Evolutionary conservation across 345 rosid species (phyloP).

Genomic region (Salix caprea): DNA sequence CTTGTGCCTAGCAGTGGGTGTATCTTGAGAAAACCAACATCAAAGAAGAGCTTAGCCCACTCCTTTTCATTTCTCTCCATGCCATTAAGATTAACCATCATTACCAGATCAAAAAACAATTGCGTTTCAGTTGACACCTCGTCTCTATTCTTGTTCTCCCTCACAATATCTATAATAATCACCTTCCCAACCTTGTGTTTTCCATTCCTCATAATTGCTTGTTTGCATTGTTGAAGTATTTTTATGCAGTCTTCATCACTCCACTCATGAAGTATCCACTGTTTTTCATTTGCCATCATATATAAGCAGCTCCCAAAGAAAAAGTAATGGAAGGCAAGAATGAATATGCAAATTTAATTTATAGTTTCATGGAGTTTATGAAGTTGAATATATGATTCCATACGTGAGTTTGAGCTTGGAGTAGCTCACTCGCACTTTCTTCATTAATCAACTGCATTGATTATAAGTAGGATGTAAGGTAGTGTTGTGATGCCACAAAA

Average conservation of each 20-base stretch:
- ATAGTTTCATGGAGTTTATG: too few species aligned
- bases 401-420: too few species aligned
- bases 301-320: too few species aligned
- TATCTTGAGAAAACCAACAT: constrained; percentile 29
- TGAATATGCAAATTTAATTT: too few species aligned
- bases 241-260: constrained; percentile 14
- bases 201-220: background rate
- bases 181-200: background rate
- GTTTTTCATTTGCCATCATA: background rate
- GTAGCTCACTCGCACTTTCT: too few species aligned
- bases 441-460: too few species aligned
- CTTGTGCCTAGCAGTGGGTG: constrained; percentile 11
- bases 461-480: too few species aligned
- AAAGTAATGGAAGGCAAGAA: too few species aligned
- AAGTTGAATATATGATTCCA: too few species aligned
- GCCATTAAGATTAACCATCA: constrained; percentile 8
- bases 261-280: constrained; percentile 13
- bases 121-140: constrained; percentile 1
- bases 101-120: constrained; percentile 16
- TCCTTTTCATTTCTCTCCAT: constrained; percentile 25
- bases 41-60: constrained; percentile 26
- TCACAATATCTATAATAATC: constrained; percentile 12
- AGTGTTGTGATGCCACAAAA: too few species aligned
- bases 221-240: constrained; percentile 12
- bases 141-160: background rate